Conservation (phyloP, 345 rosid genomes). For the Gossypium anomalum region DNA sequence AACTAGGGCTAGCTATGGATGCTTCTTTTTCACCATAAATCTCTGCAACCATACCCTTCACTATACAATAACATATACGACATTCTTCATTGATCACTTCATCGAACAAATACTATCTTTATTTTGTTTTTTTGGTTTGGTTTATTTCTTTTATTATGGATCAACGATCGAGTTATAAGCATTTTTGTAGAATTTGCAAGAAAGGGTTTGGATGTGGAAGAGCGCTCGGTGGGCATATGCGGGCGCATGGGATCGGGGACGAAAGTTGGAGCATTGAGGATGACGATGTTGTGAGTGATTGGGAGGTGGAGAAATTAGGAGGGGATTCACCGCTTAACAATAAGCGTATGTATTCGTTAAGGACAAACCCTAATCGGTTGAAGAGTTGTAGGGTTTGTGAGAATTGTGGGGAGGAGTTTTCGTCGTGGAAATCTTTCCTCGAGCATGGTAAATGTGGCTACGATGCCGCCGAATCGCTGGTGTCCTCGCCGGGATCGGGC, state of each 20-base stretch:
- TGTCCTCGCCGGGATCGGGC: conserved; percentile 24
- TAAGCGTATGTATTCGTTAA: conserved; percentile 58
- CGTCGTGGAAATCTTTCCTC: conserved; percentile 72
- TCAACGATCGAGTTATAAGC: conserved; percentile 43
- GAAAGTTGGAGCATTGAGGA: conserved; percentile 46
- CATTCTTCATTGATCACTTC: conserved; percentile 8
- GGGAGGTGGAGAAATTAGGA: conserved; percentile 40
- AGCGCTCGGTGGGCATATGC: neutral
- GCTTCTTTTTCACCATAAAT: neutral
- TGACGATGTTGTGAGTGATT: conserved; percentile 49
- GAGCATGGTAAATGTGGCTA: conserved; percentile 63
- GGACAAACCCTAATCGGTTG: conserved; percentile 58
- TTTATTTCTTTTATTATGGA: conserved; percentile 58
- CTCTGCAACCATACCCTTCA: neutral
- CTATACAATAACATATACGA: neutral
- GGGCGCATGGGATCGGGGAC: conserved; percentile 56
- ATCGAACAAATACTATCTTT: neutral
- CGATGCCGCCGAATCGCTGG: conserved; percentile 36
- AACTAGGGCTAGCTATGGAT: too few relatives aligned
- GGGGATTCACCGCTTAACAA: conserved; percentile 21
- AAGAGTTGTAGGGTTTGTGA: conserved; percentile 31
- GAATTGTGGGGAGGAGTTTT: conserved; percentile 58
- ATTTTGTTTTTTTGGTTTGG: neutral
- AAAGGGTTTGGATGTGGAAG: neutral
- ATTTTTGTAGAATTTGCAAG: conserved; percentile 58